Base-by-base conservation (phyloP, 306 rosid genomes). In the Sicyos edulis region DNA sequence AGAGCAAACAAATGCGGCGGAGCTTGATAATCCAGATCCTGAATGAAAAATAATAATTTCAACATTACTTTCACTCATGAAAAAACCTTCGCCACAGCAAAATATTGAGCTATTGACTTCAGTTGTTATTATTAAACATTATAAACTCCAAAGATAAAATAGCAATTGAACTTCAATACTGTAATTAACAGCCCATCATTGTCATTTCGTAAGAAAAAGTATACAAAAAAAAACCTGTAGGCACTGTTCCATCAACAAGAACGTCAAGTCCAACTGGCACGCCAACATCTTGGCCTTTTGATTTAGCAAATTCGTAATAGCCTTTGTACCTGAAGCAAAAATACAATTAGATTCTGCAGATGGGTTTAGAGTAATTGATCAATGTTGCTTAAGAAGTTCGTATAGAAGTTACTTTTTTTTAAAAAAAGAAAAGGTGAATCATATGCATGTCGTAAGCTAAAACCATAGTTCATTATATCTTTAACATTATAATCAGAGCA, bases 1-100 rank as follows among this genome's bases (percentile, higher is more conserved):
- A 72, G 99, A 87, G 79, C 99, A 93, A 78, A 93, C 99, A 86
- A 93, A 86, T 44, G 99, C 99, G 0, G 99, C 96, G 12, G 99
- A 93, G 82, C 99, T 91, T 56, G 99, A 93, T 74, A 93, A 75
- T 73, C 99, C 99, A 20, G 99, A 93, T 52, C 99, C 99, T 93
- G 74, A n/a, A 74, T 17, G 69, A 65, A 51, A 32, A 70, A 64
- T 19, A 65, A 19, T 14, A 10, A 42, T 26, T 54, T 14, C 10
- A 45, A 24, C 11, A 68, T 60, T 22, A 55, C 75, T 42, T 55
- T 10, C 63, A 26, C 32, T 55, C n/a, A 54, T 42, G 53, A 34
- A 20, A 17, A 76, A 12, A 22, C 2, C 1, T 45, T 21, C 19
- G 13, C 55, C 20, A 14, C 73, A 22, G 47, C 58, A 49, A 50